Percentiles rank a stretch among this genome's conserved stretches.
These are phyloP conservation scores for Ascocoryne sarcoides DNA, from an alignment of 2,329 filamentous ascomycete species.

Conservation along the genomic window DNA sequence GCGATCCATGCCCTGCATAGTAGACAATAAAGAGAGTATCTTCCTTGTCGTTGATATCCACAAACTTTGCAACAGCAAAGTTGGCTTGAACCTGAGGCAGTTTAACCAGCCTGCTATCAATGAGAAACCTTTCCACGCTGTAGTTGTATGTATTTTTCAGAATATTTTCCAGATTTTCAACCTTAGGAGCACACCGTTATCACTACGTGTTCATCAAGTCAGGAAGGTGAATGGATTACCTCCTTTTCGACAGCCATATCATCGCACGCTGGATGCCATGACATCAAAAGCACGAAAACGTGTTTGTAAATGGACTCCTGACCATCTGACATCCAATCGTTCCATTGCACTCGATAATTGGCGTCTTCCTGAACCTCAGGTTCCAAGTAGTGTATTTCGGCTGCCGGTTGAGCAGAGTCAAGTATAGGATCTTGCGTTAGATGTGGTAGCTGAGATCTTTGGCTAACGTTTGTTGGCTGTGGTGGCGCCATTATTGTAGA, in stretches of 20 bases:
- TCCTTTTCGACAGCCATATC: neutral
- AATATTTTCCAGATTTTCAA: neutral
- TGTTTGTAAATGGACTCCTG: neutral
- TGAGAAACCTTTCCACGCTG: neutral
- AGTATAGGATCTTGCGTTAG: too few relatives aligned
- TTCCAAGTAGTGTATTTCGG: constrained; percentile 4
- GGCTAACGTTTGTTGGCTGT: too few relatives aligned
- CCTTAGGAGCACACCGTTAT: neutral
- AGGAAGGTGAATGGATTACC: neutral
- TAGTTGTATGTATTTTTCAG: neutral
- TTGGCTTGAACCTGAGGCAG: neutral
- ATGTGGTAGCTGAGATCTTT: too few relatives aligned
- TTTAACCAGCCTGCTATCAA: neutral
- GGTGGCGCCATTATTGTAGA: too few relatives aligned
- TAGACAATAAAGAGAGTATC: neutral
- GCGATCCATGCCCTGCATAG: neutral
- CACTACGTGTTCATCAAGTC: neutral
- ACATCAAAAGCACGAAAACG: neutral
- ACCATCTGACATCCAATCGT: constrained; percentile 3
- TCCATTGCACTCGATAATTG: constrained; percentile 3
- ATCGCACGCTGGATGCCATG: neutral
- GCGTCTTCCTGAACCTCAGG: constrained; percentile 4
- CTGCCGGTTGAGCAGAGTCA: constrained; percentile 1
- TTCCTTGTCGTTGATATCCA: neutral
- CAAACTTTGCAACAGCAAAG: neutral